phyloP scores from a whole-genome alignment of 208 protist genomes.

The Wallacemonas collosoma region DNA sequence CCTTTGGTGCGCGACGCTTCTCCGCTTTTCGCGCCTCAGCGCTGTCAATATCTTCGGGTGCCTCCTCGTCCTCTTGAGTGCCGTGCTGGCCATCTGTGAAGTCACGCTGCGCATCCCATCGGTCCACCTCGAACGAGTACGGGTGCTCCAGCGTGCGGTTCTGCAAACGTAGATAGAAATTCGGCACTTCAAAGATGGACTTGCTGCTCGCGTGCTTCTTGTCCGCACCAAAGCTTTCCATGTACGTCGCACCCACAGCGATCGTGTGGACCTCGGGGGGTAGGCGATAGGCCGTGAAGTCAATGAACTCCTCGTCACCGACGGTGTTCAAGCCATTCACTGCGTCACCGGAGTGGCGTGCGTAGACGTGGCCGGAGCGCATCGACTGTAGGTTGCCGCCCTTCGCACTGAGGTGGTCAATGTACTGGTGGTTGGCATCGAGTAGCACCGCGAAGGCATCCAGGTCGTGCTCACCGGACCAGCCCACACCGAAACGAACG shows the following conservation, averaged over 20 bases:
- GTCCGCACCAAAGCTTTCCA: slow-evolving; percentile 49
- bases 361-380: slow-evolving; percentile 30
- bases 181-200: slow-evolving; percentile 68
- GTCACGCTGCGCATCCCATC: slow-evolving; percentile 60
- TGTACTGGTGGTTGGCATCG: slow-evolving; percentile 66
- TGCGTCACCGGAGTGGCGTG: slow-evolving; percentile 70
- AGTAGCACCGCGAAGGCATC: slow-evolving; percentile 83
- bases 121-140: slow-evolving; percentile 71
- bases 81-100: slow-evolving; percentile 11
- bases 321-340: slow-evolving; percentile 39
- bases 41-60: slow-evolving; percentile 21
- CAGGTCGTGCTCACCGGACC: slow-evolving; percentile 75
- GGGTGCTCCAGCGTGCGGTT: slow-evolving; percentile 70
- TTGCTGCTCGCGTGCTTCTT: slow-evolving; percentile 2
- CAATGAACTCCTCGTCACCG: slow-evolving; percentile 81
- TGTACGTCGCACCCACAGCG: slow-evolving; percentile 57
- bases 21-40: slow-evolving; percentile 6
- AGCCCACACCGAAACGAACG: slow-evolving; percentile 83
- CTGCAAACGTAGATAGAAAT: slow-evolving; percentile 72
- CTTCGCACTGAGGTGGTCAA: slow-evolving; percentile 79
- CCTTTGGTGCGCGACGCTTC: slow-evolving; percentile 12
- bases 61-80: slow-evolving; percentile 19
- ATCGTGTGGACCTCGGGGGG: slow-evolving; percentile 58
- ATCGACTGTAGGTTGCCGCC: slow-evolving; percentile 44
- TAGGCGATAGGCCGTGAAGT: slow-evolving; percentile 63